Evolutionary conservation across 306 rosid species (phyloP).

Genomic region (Phaseolus lunatus): DNA sequence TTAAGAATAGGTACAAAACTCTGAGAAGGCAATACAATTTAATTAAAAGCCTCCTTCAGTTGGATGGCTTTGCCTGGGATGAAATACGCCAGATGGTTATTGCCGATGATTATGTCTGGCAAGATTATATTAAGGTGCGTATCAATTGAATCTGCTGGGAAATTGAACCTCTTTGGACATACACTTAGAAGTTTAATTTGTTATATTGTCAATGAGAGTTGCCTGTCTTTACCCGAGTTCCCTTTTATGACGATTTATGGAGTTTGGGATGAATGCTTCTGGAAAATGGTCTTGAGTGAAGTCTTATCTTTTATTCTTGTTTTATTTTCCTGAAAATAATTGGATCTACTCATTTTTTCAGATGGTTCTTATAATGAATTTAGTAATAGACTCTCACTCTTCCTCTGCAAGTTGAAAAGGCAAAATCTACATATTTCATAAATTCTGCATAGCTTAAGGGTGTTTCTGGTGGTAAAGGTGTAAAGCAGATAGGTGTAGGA

Average conservation of each 20-base stretch:
- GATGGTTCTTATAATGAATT: neutral
- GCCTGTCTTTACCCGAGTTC: slow-evolving; percentile 18
- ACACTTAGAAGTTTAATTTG: slow-evolving; percentile 12
- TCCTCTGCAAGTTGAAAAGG: slow-evolving; percentile 7
- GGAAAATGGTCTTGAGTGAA: neutral
- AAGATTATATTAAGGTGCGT: slow-evolving; percentile 73
- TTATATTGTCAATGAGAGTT: slow-evolving; percentile 4
- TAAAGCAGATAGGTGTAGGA: slow-evolving; percentile 12
- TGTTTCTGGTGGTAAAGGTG: slow-evolving; percentile 14
- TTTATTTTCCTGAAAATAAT: slow-evolving; percentile 14
- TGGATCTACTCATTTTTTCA: slow-evolving; percentile 5
- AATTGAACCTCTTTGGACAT: slow-evolving; percentile 13
- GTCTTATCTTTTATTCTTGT: slow-evolving; percentile 1
- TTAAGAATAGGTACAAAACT: slow-evolving; percentile 81
- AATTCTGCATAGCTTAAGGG: neutral
- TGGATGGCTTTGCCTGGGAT: slow-evolving; percentile 87
- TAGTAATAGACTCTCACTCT: slow-evolving; percentile 6
- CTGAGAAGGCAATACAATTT: slow-evolving; percentile 72
- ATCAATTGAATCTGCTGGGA: slow-evolving; percentile 21
- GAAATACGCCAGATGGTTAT: slow-evolving; percentile 78
- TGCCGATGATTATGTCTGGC: slow-evolving; percentile 81
- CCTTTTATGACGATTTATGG: slow-evolving; percentile 1
- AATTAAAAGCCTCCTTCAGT: slow-evolving; percentile 61
- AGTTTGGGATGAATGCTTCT: slow-evolving; percentile 28
- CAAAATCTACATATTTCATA: neutral